Conservation (phyloP, 345 rosid genomes). For the Brassica cretica region DNA sequence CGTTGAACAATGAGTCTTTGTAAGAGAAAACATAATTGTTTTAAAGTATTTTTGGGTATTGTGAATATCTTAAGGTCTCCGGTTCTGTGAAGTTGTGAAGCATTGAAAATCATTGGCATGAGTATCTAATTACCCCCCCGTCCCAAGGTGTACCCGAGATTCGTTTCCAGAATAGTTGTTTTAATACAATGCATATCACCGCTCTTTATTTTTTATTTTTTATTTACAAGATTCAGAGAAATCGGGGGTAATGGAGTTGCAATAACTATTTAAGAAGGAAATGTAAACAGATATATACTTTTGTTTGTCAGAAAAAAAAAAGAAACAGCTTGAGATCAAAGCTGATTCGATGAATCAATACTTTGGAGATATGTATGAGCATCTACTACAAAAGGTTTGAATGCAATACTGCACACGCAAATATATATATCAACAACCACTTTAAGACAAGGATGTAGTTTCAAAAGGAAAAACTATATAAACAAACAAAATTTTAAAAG, state of each 20-base stretch:
- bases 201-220: not conserved
- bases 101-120: conserved; percentile 28
- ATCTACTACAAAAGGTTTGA: conserved; percentile 26
- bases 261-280: not conserved
- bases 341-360: conserved; percentile 37
- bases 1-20: not conserved
- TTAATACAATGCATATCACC: not conserved
- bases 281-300: conserved; percentile 5
- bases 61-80: not conserved
- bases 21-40: not conserved
- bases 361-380: conserved; percentile 12
- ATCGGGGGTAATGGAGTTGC: not conserved
- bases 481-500: not conserved
- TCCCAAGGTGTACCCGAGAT: not conserved
- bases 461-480: not conserved
- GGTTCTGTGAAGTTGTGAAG: not conserved
- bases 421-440: not conserved
- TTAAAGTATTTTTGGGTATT: not conserved
- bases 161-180: not conserved
- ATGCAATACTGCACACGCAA: conserved; percentile 25
- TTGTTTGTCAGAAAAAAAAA: conserved; percentile 17
- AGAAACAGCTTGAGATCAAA: conserved; percentile 39
- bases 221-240: not conserved
- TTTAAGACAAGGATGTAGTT: not conserved
- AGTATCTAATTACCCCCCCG: not conserved